phyloP scores from a whole-genome alignment of 805 yeast species.

The Hanseniaspora vineae region DNA sequence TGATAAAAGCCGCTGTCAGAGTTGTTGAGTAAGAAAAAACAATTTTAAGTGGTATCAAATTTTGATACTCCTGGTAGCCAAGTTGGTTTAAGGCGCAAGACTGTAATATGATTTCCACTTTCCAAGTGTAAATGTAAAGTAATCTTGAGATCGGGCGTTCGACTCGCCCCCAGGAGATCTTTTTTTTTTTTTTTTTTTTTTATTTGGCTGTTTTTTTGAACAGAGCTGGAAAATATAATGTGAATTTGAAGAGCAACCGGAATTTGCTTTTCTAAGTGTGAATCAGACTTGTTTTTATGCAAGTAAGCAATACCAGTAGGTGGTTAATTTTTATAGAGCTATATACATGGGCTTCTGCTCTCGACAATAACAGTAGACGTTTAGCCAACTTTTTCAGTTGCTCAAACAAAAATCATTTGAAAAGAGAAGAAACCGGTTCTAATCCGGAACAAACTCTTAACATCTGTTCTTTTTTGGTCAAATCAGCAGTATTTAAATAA shows the following conservation, averaged over 20 bases:
- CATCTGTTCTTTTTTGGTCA: conserved; percentile 10
- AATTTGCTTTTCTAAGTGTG: too few species aligned
- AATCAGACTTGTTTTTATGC: too few species aligned
- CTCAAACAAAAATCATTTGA: not conserved
- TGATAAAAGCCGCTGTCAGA: not conserved
- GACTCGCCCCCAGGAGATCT: conserved; percentile 1
- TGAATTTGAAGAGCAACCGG: too few species aligned
- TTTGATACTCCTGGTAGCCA: conserved; percentile 1
- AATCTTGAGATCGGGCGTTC: conserved; percentile 2
- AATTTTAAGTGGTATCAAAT: not conserved
- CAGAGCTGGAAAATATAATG: too few species aligned
- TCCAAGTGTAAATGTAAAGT: not conserved
- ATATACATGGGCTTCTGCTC: conserved; percentile 1
- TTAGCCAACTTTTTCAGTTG: conserved; percentile 8
- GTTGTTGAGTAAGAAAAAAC: not conserved
- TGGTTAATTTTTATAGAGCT: too few species aligned
- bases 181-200: not conserved
- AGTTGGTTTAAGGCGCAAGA: conserved; percentile 2
- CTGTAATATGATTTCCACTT: not conserved
- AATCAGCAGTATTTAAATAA: conserved; percentile 4
- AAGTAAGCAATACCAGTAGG: too few species aligned
- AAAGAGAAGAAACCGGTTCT: conserved; percentile 14
- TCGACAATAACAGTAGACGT: too few species aligned
- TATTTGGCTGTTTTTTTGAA: too few species aligned
- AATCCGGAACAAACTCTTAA: conserved; percentile 21